Percentiles rank a stretch among this genome's conserved stretches.
These are phyloP conservation scores for Tylopilus balloui DNA, from an alignment of 768 basidiomycete species.

Conservation along the genomic window DNA sequence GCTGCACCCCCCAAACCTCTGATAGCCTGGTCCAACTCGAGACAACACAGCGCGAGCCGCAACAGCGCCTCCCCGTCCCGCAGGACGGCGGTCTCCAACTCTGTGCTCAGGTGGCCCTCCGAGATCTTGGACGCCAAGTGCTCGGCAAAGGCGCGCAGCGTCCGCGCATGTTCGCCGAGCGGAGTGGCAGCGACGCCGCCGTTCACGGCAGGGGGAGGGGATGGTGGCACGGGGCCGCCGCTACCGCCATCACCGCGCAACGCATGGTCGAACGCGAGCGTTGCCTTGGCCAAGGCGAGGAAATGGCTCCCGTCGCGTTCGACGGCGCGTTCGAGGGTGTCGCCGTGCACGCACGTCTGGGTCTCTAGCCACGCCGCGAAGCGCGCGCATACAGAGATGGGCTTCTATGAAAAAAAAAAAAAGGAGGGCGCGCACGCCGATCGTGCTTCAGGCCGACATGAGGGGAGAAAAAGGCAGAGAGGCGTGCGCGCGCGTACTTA, in stretches of 20 bases:
- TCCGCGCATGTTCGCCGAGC: conserved; percentile 7
- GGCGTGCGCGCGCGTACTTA: not conserved
- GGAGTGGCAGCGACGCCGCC: not conserved
- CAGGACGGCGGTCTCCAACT: conserved; percentile 19
- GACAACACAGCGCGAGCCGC: conserved; percentile 17
- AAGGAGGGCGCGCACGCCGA: not conserved
- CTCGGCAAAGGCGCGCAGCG: conserved; percentile 16
- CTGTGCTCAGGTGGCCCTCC: conserved; percentile 10
- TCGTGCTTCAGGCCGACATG: not conserved
- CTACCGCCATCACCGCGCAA: conserved; percentile 9
- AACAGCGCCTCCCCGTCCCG: conserved; percentile 22
- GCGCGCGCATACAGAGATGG: conserved; percentile 10
- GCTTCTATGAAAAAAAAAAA: not conserved
- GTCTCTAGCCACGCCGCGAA: conserved; percentile 20
- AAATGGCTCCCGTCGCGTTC: conserved; percentile 20
- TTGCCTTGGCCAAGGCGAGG: conserved; percentile 16
- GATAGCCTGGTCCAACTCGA: conserved; percentile 19
- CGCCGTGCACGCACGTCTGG: conserved; percentile 2
- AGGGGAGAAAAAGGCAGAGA: too few species aligned
- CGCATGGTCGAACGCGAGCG: conserved; percentile 17
- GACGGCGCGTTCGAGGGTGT: conserved; percentile 10
- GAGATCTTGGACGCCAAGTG: conserved; percentile 9
- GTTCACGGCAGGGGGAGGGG: not conserved
- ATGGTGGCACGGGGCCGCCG: too few species aligned
- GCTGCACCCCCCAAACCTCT: conserved; percentile 3